Base-by-base conservation (phyloP, 2,329 filamentous ascomycete genomes). In the Cercospora beticola region DNA sequence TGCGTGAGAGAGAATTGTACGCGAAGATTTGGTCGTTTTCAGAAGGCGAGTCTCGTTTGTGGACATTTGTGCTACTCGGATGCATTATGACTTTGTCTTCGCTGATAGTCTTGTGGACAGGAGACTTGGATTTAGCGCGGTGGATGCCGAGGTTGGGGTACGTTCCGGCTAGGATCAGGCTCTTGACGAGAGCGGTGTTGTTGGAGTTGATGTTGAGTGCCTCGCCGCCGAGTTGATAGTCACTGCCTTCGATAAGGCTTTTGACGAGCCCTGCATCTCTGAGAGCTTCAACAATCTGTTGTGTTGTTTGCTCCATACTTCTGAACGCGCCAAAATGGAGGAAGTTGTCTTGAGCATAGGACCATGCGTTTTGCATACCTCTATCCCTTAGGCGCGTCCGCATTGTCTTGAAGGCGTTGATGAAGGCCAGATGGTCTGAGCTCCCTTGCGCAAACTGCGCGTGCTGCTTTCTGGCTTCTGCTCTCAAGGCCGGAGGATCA, bases 361-460 rank as follows among this genome's bases (percentile, higher is more conserved):
- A 49, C 3, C 68, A 71, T n/a, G 81, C 79, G 9, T 67, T 66
- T 5, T 70, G 23, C 21, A 71, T 54, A 4, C 81, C 81, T 12
- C 76, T 23, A 58, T 77, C 68, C 33, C 77, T 70, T 26, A 74
- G 71, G n/a, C 76, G 64, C 3, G 74, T 65, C 28, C 80, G 78
- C 62, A 83, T 74, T 43, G 80, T 78, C 30, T 76, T 76, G 70
- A 83, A 83, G 12, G 82, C 82, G 46, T 83, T 82, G 49, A 84
- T 68, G 7, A 79, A 70, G 40, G 79, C 79, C 26, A 85, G 79
- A 65, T 85, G 83, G 67, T 86, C 84, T 65, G 83, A 85, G 3
- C 79, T 78, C 5, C 76, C 75, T 16, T 75, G 69, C 5, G 77
- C 76, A 69, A 81, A 83, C 2, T 72, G 56, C 26, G 71, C 61